Percentiles rank a stretch among this genome's conserved stretches.
Conservation (phyloP, 768 basidiomycete genomes). For the Tylopilus subfusipes region DNA sequence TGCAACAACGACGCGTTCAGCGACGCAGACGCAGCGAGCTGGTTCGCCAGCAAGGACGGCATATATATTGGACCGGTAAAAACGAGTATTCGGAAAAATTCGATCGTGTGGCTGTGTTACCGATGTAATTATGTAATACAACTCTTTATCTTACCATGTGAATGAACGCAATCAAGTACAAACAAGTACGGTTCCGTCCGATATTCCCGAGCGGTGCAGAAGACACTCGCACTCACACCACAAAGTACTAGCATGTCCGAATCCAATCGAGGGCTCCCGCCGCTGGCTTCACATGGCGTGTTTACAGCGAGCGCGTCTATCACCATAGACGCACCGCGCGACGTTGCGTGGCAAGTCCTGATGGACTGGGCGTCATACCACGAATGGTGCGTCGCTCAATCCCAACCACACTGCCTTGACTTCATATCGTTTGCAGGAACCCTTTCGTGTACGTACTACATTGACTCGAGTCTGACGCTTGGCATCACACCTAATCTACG, state of each 20-base stretch:
- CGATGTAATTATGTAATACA: not conserved
- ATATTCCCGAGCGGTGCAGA: not conserved
- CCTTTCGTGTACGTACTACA: slow-evolving; percentile 54
- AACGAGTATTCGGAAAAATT: not conserved
- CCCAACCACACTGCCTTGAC: slow-evolving; percentile 1
- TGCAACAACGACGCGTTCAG: slow-evolving; percentile 72
- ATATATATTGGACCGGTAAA: slow-evolving; percentile 17
- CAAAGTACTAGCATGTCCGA: not conserved
- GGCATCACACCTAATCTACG: not conserved
- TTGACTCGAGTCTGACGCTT: not conserved
- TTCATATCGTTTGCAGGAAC: slow-evolving; percentile 45
- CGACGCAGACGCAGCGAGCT: slow-evolving; percentile 76
- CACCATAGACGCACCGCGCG: slow-evolving; percentile 57
- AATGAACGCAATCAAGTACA: not conserved
- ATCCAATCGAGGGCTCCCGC: slow-evolving; percentile 33
- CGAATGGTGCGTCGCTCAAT: slow-evolving; percentile 47
- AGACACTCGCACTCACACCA: not conserved
- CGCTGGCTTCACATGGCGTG: slow-evolving; percentile 40
- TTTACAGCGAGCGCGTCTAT: slow-evolving; percentile 46
- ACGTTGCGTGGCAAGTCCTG: slow-evolving; percentile 59
- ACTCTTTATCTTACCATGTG: not conserved
- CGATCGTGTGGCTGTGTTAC: not conserved
- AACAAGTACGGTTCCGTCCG: not conserved
- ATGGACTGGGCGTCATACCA: slow-evolving; percentile 59
- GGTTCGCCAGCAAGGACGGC: slow-evolving; percentile 73